Percentiles rank a stretch among this genome's conserved stretches.
These are phyloP conservation scores for Dendrobium nobile DNA, from an alignment of 106 monocot genomes.

Conservation along the genomic window DNA sequence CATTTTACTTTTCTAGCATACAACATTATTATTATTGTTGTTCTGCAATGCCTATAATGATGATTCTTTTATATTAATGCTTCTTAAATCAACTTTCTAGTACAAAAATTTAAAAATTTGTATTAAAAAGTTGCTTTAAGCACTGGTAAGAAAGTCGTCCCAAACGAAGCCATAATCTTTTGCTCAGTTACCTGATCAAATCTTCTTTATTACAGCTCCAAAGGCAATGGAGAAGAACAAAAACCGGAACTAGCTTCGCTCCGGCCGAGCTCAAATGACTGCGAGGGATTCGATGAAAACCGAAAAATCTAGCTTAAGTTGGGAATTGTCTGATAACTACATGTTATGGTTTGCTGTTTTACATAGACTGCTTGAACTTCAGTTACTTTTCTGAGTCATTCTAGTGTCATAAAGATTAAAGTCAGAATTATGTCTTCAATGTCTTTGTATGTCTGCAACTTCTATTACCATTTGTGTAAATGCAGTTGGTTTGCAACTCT, in stretches of 20 bases:
- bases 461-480: constrained; percentile 23
- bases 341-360: constrained; percentile 21
- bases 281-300: constrained; percentile 9
- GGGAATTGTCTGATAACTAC: constrained; percentile 12
- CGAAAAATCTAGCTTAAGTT: constrained; percentile 9
- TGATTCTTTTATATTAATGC: not conserved
- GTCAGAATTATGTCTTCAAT: not conserved
- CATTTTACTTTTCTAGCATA: not conserved
- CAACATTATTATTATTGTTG: no score
- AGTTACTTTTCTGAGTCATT: not conserved
- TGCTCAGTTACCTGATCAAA: no score
- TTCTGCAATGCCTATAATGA: not conserved
- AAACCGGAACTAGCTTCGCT: constrained; percentile 24
- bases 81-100: no score
- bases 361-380: constrained; percentile 13
- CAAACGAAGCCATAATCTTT: no score
- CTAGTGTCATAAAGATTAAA: not conserved
- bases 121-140: no score
- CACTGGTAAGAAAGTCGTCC: no score
- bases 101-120: no score
- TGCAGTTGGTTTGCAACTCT: constrained; percentile 8
- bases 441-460: constrained; percentile 10
- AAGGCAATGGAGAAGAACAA: constrained; percentile 54
- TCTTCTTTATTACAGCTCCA: constrained; percentile 22
- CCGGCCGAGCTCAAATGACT: not conserved